phyloP scores from a whole-genome alignment of 805 yeast genomes.

The Ascoidea asiatica region DNA sequence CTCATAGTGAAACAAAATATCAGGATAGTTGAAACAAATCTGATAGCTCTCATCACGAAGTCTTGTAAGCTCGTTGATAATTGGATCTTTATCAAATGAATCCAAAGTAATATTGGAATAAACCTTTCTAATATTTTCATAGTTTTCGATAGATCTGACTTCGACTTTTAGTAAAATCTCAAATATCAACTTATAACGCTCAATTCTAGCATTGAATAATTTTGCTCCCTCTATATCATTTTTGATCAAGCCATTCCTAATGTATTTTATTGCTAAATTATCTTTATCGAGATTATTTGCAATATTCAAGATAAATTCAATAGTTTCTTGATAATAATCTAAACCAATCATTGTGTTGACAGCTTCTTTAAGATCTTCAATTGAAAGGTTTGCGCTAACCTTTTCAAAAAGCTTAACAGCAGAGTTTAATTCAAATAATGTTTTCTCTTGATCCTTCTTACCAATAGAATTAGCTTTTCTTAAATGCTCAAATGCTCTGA shows the following conservation, averaged over 20 bases:
- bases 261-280: constrained; percentile 42
- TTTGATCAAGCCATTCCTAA: constrained; percentile 33
- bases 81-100: constrained; percentile 18
- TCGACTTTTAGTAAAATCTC: constrained; percentile 63
- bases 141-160: constrained; percentile 31
- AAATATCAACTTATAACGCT: constrained; percentile 63
- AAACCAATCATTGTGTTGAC: constrained; percentile 64
- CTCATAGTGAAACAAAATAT: constrained; percentile 81
- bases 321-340: constrained; percentile 74
- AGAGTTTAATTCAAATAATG: constrained; percentile 50
- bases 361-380: constrained; percentile 74
- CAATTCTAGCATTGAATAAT: constrained; percentile 36
- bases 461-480: constrained; percentile 76
- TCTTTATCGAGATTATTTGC: constrained; percentile 57
- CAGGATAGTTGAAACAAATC: constrained; percentile 59
- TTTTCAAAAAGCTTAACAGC: constrained; percentile 68
- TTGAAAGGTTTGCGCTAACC: constrained; percentile 63
- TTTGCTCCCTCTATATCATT: constrained; percentile 34
- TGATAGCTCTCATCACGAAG: constrained; percentile 62
- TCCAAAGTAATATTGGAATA: constrained; percentile 10
- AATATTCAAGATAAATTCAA: constrained; percentile 65
- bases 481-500: constrained; percentile 86
- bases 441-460: constrained; percentile 55
- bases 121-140: constrained; percentile 19
- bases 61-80: constrained; percentile 25